Evolutionary conservation across 805 yeast species (phyloP), one percentile per base, ranked within the genome.

Genomic region (Starmerella kuoi): DNA sequence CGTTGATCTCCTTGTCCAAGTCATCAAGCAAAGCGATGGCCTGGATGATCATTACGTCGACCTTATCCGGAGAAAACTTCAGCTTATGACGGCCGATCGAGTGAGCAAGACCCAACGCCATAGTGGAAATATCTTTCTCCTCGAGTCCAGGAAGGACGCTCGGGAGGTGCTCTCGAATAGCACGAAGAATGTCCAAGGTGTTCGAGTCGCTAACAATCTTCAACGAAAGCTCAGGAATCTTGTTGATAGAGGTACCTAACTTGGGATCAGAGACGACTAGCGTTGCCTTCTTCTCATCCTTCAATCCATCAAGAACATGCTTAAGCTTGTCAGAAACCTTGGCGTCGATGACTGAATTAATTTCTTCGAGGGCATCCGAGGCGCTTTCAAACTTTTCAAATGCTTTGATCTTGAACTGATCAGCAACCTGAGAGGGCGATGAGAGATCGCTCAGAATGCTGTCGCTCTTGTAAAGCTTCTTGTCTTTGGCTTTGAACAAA

Each of bases 81-180:
- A 91, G 77, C 70, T 91, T 91, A 67, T 88, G 94, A 69, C 98
- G 88, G 60, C 97, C 98, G 57, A 91, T 79, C 38, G 97, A 88
- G 67, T 91, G 98, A 40, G 98, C 96, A 62, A 91, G 75, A 76
- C 98, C 98, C 50, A 88, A 75, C 11, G 97, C 82, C 98, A 88
- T 91, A 60, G 91, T 91, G 50, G 81, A 76, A 55, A 88, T 66
- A 55, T 85, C 88, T 51, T 74, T 63, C 58, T 84, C 95, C 36
- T 78, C 75, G 62, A 91, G 72, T 55, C 98, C 98, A 46, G 98
- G 97, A 55, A 88, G 72, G 49, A 88, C 74, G 51, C 83, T 94
- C 44, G 98, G 95, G 57, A 91, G 74, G 61, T 86, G 77, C 67
- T 88, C 95, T 61, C 93, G 80, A 55, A 91, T 79, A 40, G 97